Evolutionary conservation across 345 rosid species (phyloP), one percentile per base, ranked within the genome.

Genomic region (Ceriops zippeliana): DNA sequence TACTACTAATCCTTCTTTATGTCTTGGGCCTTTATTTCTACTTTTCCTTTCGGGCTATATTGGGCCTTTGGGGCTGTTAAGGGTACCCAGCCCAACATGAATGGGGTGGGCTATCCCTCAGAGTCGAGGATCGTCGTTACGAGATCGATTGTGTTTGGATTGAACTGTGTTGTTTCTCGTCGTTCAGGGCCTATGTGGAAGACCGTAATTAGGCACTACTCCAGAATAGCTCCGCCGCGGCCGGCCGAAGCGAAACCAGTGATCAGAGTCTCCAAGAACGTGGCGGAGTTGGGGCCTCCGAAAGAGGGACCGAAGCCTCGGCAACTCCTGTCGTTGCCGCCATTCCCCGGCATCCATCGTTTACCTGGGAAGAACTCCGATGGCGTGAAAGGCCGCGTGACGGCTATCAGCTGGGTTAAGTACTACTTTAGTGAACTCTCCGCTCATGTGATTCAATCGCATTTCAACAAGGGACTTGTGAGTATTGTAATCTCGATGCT

Each of bases 381-480:
- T 3, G 78, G 47, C 22, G 49, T 42, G 49, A 42, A 42, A 42
- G 65, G 47, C 16, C 87, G 58, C 51, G 84, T 89, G 70, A 93
- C 97, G 0, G 96, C 91, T 19, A 84, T 93, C 32, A 90, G 85
- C 65, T 93, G 98, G 98, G 76, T 89, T 54, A 90, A 87, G 71
- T 87, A 93, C 58, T 90, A 89, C 79, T 89, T 93, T 26, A 79
- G 83, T 66, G 93, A 91, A 46, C 80, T 84, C 66, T 34, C 65
- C 32, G 89, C 89, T 63, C 79, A 83, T 21, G 78, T 78, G 53
- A 80, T 93, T 11, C 93, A 87, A 61, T 75, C 89, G 49, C 98
- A 86, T 76, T 93, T 89, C 84, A 90, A 83, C 79, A 90, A 87
- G 81, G 97, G 90, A 76, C 93, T 89, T 62, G 97, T 90, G 68